Evolutionary conservation across 768 basidiomycete genomes (phyloP).

Genomic region (Clavulina sp.): DNA sequence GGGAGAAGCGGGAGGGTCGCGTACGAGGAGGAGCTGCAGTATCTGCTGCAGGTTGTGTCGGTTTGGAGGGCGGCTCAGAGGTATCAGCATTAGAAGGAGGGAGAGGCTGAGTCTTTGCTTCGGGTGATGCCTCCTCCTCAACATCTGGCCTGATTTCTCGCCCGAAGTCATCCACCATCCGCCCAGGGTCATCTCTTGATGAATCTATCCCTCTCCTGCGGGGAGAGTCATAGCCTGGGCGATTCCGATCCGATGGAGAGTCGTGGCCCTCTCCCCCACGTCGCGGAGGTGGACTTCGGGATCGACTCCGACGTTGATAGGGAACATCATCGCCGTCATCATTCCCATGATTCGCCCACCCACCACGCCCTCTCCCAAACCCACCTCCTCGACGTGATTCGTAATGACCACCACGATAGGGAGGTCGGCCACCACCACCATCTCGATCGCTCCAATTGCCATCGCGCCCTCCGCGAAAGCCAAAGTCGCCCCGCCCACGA

Average conservation of each 20-base stretch:
- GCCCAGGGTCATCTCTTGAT: too few relatives aligned
- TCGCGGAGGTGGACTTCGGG: slow-evolving; percentile 43
- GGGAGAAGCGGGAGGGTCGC: not conserved
- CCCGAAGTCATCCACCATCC: slow-evolving; percentile 54
- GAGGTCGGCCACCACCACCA: not conserved
- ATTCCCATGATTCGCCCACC: slow-evolving; percentile 25
- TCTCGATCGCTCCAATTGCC: not conserved
- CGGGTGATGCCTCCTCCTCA: slow-evolving; percentile 5
- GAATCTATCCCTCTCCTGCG: too few relatives aligned
- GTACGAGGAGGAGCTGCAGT: too few relatives aligned
- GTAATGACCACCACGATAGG: not conserved
- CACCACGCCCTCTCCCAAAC: slow-evolving; percentile 26
- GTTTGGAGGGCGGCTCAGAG: not conserved
- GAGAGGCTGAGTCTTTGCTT: not conserved
- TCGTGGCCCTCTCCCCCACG: not conserved
- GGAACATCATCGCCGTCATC: slow-evolving; percentile 11
- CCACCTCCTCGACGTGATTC: slow-evolving; percentile 33
- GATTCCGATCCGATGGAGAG: not conserved
- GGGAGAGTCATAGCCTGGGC: too few relatives aligned
- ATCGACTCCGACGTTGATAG: slow-evolving; percentile 41
- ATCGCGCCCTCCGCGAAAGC: too few relatives aligned
- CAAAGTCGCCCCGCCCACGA: too few relatives aligned
- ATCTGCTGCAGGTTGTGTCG: not conserved
- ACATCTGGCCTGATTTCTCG: slow-evolving; percentile 55
- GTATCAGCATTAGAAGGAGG: not conserved